A percentile compares a stretch with the other conserved stretches of the same genome.
phyloP scores from a whole-genome alignment of 257 asterid genomes.

The Plectranthus barbatus region DNA sequence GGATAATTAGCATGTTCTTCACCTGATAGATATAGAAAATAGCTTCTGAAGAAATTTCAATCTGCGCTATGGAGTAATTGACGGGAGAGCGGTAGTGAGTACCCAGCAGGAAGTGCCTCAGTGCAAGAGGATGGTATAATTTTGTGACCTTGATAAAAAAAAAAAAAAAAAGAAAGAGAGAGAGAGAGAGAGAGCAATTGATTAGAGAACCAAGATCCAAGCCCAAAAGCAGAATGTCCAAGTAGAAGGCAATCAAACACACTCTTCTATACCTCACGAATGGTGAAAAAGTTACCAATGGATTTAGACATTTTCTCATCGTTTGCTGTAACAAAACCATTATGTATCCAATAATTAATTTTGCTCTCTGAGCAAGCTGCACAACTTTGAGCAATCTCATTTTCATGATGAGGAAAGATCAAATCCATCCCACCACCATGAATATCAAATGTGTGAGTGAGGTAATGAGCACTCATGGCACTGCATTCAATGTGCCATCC shows the following conservation, averaged over 20 bases:
- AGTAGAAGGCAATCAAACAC: conserved; percentile 18
- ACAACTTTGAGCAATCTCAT: conserved; percentile 87
- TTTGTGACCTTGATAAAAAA: conserved; percentile 48
- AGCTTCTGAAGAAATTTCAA: conserved; percentile 71
- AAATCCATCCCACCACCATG: conserved; percentile 97
- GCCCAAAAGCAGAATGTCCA: conserved; percentile 17
- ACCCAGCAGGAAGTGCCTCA: conserved; percentile 76
- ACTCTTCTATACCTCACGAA: conserved; percentile 54
- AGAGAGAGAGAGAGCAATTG: conserved; percentile 11
- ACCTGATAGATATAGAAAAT: conserved; percentile 78
- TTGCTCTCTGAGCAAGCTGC: conserved; percentile 84
- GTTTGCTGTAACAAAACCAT: conserved; percentile 72
- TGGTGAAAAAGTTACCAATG: conserved; percentile 72
- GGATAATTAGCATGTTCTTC: not conserved
- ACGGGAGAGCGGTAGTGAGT: conserved; percentile 86
- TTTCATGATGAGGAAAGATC: conserved; percentile 86
- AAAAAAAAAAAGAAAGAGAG: no score
- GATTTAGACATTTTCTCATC: conserved; percentile 93
- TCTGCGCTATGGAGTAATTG: conserved; percentile 60
- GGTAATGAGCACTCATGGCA: conserved; percentile 87
- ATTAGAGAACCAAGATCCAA: conserved; percentile 19
- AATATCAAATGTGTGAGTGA: conserved; percentile 71
- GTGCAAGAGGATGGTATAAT: conserved; percentile 77
- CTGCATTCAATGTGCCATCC: conserved; percentile 98
- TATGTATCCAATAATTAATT: conserved; percentile 72